These are phyloP conservation scores for Gnomoniopsis smithogilvyi DNA, from an alignment of 2,329 filamentous ascomycete species.

Conservation along the genomic window DNA sequence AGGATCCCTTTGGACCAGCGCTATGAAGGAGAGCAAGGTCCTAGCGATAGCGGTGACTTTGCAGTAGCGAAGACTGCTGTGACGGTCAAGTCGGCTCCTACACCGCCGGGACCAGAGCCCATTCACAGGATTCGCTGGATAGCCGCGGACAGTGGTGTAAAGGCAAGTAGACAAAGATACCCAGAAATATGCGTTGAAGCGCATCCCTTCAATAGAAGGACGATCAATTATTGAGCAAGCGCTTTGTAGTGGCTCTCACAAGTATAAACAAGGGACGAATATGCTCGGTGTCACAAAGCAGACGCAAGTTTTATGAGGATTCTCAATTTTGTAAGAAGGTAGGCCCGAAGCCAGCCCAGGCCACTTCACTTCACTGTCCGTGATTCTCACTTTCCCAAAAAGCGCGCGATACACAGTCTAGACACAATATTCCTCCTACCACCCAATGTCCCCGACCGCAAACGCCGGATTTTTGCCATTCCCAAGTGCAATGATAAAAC, in stretches of 20 bases:
- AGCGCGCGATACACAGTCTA: neutral
- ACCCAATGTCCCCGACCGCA: neutral
- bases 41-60: neutral
- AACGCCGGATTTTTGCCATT: neutral
- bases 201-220: too few species aligned
- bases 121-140: too few species aligned
- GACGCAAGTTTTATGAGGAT: neutral
- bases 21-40: constrained; percentile 23
- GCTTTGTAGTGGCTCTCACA: too few species aligned
- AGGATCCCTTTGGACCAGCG: constrained; percentile 47
- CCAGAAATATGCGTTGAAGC: too few species aligned
- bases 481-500: neutral
- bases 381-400: neutral
- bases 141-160: too few species aligned
- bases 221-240: too few species aligned
- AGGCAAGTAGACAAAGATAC: too few species aligned
- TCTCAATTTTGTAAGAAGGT: neutral
- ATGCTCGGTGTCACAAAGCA: too few species aligned
- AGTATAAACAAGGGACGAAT: too few species aligned
- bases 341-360: neutral
- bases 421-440: neutral
- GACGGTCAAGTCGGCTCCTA: too few species aligned
- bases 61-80: too few species aligned
- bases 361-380: neutral
- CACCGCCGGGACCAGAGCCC: too few species aligned